phyloP scores from a whole-genome alignment of 768 basidiomycete species.

The Lentinula sp. region DNA sequence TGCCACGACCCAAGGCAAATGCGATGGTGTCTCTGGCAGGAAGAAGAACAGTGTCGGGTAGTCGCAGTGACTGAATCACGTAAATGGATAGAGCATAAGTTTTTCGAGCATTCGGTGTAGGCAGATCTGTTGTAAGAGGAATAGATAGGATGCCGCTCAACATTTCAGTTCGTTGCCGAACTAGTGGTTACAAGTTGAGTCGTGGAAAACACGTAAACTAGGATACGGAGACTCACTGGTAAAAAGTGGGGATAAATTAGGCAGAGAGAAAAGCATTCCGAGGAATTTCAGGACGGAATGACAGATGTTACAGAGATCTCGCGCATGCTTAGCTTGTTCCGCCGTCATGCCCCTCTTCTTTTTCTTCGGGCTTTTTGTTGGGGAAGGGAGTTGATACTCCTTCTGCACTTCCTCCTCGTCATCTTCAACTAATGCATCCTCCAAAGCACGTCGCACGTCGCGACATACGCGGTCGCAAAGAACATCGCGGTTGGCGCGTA shows the following conservation, averaged over 20 bases:
- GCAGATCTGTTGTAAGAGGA: constrained; percentile 60
- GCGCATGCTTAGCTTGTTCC: constrained; percentile 71
- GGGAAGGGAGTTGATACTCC: constrained; percentile 52
- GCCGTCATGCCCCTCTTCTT: constrained; percentile 69
- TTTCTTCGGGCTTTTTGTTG: constrained; percentile 60
- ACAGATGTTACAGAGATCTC: constrained; percentile 70
- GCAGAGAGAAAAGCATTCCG: constrained; percentile 50
- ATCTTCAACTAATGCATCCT: constrained; percentile 43
- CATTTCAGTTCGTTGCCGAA: constrained; percentile 51
- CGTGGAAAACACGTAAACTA: constrained; percentile 8
- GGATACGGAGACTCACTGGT: constrained; percentile 37
- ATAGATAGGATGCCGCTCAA: constrained; percentile 64
- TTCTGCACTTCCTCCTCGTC: constrained; percentile 17
- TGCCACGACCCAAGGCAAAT: constrained; percentile 65
- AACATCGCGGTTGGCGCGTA: constrained; percentile 44
- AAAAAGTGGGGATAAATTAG: constrained; percentile 56
- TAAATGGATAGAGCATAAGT: constrained; percentile 75
- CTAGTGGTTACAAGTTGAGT: constrained; percentile 26
- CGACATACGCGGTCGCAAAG: constrained; percentile 59
- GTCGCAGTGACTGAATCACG: constrained; percentile 65
- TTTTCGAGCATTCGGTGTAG: constrained; percentile 83
- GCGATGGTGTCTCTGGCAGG: constrained; percentile 66
- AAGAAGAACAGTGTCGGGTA: constrained; percentile 54
- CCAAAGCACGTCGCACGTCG: constrained; percentile 60
- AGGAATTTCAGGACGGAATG: constrained; percentile 70